Base-by-base conservation (phyloP, 495 filamentous ascomycete genomes). In the Collariella sp. region DNA sequence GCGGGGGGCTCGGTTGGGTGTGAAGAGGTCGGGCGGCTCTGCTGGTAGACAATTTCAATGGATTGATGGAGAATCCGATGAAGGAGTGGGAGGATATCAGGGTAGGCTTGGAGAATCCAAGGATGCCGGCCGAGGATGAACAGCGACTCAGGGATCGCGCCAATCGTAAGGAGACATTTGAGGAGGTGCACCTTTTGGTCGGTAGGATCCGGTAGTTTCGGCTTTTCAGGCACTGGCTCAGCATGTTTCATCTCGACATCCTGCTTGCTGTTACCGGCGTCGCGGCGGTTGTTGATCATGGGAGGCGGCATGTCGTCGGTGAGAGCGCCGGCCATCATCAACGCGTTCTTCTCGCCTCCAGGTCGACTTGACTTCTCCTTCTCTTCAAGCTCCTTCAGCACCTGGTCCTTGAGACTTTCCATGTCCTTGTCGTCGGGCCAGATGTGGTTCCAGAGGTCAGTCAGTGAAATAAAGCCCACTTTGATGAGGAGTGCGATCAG, bases 381-480 rank as follows among this genome's bases (percentile, higher is more conserved):
- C 55, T 95, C 89, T 7, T 83, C 82, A 55, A 95, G 84, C 60
- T 93, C 89, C 50, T 84, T 82, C 67, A 82, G 73, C 57, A 84
- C 83, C 54, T 82, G 75, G 22, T 78, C 75, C 57, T 78, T 79
- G 24, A 93, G 67, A 0, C 63, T 72, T 41, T 84, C 76, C 91
- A 97, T 97, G 3, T 79, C 76, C 18, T 87, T 83, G 57, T 97
- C 91, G 0, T 76, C 73, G 19, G 94, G 87, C 78, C 88, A 91
- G 5, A 97, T 83, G 63, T 97, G 94, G 34, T 91, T 84, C 67
- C 96, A 96, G 19, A 99, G 73, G 62, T 97, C 93, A 36, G 82
- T 80, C 3, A 99, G 75, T n/a, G 91, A 95, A 54, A 99, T 89
- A 67, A 99, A 97, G 20, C 94, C 94, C 45, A 95, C 85, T 68